A percentile compares a stretch with the other conserved stretches of the same genome.
Evolutionary conservation across 2,329 filamentous ascomycete genomes (phyloP).

Genomic region (Tolypocladium inflatum): DNA sequence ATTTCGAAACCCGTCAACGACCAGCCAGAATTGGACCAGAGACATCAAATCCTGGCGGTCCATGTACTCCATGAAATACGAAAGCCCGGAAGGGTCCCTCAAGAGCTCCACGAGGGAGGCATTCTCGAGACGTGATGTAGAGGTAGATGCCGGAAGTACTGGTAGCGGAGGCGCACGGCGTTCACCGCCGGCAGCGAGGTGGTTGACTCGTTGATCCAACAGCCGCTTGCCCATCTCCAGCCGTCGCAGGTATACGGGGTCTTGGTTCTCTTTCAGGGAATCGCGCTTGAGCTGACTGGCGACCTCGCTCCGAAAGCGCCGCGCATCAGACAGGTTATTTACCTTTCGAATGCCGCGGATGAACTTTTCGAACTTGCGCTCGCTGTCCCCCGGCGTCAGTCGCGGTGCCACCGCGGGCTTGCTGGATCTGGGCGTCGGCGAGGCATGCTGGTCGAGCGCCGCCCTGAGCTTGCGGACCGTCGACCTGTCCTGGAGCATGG

Average conservation of each 20-base stretch:
- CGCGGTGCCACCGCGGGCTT: constrained; percentile 67
- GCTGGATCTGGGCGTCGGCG: constrained; percentile 58
- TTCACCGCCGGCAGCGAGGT: constrained; percentile 61
- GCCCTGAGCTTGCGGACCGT: constrained; percentile 87
- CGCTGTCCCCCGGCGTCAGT: constrained; percentile 71
- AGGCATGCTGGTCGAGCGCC: constrained; percentile 88
- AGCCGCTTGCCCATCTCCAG: constrained; percentile 87
- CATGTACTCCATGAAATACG: constrained; percentile 99
- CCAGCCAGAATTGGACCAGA: constrained; percentile 94
- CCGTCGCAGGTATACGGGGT: constrained; percentile 77
- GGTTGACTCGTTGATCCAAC: constrained; percentile 79
- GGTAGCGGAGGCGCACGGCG: constrained; percentile 21
- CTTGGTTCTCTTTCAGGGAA: constrained; percentile 65
- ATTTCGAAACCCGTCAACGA: constrained; percentile 92
- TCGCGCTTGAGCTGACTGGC: constrained; percentile 86
- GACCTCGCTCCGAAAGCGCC: constrained; percentile 85
- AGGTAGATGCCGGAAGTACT: constrained; percentile 14
- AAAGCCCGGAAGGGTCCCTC: constrained; percentile 79
- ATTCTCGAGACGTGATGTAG: constrained; percentile 59
- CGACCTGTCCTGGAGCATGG: constrained; percentile 87
- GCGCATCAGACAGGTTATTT: constrained; percentile 84
- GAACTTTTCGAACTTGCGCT: constrained; percentile 90
- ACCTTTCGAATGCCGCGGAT: constrained; percentile 82
- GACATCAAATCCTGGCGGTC: constrained; percentile 81
- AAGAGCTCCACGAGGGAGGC: constrained; percentile 77